A percentile compares a stretch with the other conserved stretches of the same genome.
phyloP scores from a whole-genome alignment of 1,284 basidiomycete species.

The Chalciporus piperatoides region DNA sequence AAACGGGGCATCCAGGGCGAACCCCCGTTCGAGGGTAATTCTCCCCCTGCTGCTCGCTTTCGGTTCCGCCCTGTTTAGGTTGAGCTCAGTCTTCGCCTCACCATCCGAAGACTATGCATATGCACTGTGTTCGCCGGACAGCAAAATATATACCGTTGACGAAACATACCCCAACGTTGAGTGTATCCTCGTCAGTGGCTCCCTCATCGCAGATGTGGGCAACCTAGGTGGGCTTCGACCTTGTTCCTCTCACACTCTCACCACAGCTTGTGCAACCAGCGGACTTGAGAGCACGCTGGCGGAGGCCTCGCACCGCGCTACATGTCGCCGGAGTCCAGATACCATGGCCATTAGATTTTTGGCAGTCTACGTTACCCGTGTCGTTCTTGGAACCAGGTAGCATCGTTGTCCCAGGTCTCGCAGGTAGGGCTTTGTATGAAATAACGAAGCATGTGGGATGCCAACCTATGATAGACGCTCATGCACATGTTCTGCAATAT shows the following conservation, averaged over 20 bases:
- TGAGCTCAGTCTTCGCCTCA: not conserved
- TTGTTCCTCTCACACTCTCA: slow-evolving; percentile 4
- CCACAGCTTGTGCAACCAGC: slow-evolving; percentile 10
- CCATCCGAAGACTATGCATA: slow-evolving; percentile 41
- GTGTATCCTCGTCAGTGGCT: slow-evolving; percentile 64
- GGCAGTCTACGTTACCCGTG: slow-evolving; percentile 34
- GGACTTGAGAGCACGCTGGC: slow-evolving; percentile 27
- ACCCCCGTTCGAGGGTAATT: not conserved
- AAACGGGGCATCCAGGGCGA: not conserved
- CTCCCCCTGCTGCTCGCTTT: slow-evolving; percentile 16
- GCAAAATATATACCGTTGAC: slow-evolving; percentile 56
- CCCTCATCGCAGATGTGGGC: slow-evolving; percentile 55
- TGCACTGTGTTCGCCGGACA: slow-evolving; percentile 43
- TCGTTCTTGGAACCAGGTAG: slow-evolving; percentile 42
- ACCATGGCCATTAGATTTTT: slow-evolving; percentile 24
- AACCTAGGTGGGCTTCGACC: slow-evolving; percentile 42
- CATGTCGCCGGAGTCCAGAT: slow-evolving; percentile 13
- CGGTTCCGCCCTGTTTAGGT: slow-evolving; percentile 14
- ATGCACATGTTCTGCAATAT: slow-evolving; percentile 72
- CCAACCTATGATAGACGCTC: slow-evolving; percentile 55
- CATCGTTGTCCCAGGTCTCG: slow-evolving; percentile 65
- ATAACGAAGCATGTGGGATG: not conserved
- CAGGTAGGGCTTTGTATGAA: slow-evolving; percentile 42
- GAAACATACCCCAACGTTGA: slow-evolving; percentile 45
- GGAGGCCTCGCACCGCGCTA: not conserved